phyloP scores from a whole-genome alignment of 805 yeast genomes.

The Osmozyma mogii region DNA sequence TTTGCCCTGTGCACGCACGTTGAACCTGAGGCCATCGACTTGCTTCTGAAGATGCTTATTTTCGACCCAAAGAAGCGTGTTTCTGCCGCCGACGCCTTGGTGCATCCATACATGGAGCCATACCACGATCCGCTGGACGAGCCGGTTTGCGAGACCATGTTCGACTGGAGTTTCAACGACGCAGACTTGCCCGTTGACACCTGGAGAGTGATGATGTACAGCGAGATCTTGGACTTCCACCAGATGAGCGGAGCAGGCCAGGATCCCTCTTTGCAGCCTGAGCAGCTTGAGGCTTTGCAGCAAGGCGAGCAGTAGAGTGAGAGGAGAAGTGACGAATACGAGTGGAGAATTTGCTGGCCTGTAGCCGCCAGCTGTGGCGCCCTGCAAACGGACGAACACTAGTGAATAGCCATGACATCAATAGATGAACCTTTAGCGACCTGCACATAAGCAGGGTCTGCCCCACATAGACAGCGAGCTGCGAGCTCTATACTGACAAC shows the following conservation, averaged over 20 bases:
- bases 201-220: conserved; percentile 99
- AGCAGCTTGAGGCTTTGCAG: too few species aligned
- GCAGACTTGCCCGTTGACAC: conserved; percentile 97
- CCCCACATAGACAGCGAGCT: neutral
- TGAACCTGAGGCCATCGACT: conserved; percentile 58
- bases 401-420: neutral
- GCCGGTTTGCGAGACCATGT: conserved; percentile 85
- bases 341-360: neutral
- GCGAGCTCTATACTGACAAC: neutral
- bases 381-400: neutral
- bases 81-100: conserved; percentile 83
- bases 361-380: neutral
- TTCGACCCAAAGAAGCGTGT: conserved; percentile 94
- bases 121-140: conserved; percentile 98
- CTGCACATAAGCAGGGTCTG: neutral
- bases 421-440: neutral
- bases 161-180: conserved; percentile 97
- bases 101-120: conserved; percentile 87
- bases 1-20: conserved; percentile 53
- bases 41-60: conserved; percentile 81
- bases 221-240: conserved; percentile 93
- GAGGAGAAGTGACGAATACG: neutral
- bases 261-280: neutral
- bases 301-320: too few species aligned
- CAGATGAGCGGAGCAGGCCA: conserved; percentile 55